phyloP scores from a whole-genome alignment of 495 filamentous ascomycete genomes.

The Trichoderma asperelloides region DNA sequence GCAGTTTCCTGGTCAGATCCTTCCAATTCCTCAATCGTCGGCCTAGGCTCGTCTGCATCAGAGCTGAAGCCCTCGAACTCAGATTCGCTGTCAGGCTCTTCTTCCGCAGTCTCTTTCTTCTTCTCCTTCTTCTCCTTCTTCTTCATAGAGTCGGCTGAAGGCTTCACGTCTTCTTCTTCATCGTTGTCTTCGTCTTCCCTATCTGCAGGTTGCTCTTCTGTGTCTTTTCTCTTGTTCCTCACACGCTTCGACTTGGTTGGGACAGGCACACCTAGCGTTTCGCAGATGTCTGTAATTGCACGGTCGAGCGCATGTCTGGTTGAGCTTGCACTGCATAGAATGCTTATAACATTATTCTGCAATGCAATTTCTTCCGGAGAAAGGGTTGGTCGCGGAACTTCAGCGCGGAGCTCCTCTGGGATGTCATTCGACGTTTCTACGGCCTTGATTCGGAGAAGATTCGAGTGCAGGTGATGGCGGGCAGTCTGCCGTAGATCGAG shows the following conservation, averaged over 20 bases:
- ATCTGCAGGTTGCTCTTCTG: neutral
- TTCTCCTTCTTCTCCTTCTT: constrained; percentile 16
- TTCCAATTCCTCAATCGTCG: constrained; percentile 33
- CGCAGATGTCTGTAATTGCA: constrained; percentile 53
- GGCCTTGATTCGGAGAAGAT: constrained; percentile 62
- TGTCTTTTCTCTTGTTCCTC: constrained; percentile 14
- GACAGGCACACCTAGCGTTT: constrained; percentile 49
- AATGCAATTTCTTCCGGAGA: constrained; percentile 39
- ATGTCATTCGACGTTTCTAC: constrained; percentile 45
- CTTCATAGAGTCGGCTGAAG: constrained; percentile 10
- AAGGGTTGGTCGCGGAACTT: constrained; percentile 35
- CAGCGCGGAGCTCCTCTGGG: constrained; percentile 42
- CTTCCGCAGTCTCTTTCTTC: constrained; percentile 17
- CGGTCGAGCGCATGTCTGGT: constrained; percentile 60
- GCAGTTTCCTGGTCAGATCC: constrained; percentile 46
- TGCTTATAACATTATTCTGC: constrained; percentile 66
- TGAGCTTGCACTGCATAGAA: constrained; percentile 66
- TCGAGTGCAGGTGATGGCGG: constrained; percentile 63
- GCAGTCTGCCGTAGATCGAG: constrained; percentile 60
- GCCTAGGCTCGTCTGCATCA: constrained; percentile 5
- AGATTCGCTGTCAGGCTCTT: constrained; percentile 11
- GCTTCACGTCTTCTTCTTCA: constrained; percentile 13
- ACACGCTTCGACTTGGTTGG: constrained; percentile 23
- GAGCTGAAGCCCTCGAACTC: constrained; percentile 9
- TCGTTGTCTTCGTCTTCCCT: constrained; percentile 20